Percentiles rank a stretch among this genome's conserved stretches.
Evolutionary conservation across 2,329 filamentous ascomycete genomes (phyloP).

Genomic region (Chaetomium strumarium): DNA sequence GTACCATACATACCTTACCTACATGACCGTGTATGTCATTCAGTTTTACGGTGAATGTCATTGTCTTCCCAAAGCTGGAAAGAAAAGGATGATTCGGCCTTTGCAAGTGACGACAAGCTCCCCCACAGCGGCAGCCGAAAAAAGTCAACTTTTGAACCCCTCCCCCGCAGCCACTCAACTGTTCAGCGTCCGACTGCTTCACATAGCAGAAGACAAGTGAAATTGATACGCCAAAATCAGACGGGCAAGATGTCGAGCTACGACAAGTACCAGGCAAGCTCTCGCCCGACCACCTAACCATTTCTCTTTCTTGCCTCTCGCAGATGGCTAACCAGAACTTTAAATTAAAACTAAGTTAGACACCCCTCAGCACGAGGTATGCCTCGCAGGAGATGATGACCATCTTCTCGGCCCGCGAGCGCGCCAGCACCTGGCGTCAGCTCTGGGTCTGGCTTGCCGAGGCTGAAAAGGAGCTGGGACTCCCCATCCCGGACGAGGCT

Average conservation of each 20-base stretch:
- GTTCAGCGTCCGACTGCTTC: background rate
- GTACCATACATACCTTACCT: no score
- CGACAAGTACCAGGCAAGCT: conserved; percentile 23
- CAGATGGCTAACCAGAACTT: background rate
- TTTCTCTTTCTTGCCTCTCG: background rate
- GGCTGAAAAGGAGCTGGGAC: conserved; percentile 72
- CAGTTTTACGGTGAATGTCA: no score
- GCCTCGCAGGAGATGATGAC: conserved; percentile 68
- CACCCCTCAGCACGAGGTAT: conserved; percentile 66
- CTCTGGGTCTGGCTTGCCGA: conserved; percentile 84
- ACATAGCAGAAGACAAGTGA: background rate
- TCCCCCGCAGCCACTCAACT: conserved; percentile 12
- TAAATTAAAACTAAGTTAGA: no score
- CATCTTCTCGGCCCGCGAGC: conserved; percentile 71
- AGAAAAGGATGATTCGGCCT: background rate
- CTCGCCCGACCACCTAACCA: background rate
- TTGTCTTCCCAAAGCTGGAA: background rate
- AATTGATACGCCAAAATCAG: background rate
- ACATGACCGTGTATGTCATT: no score
- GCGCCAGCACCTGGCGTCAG: conserved; percentile 73
- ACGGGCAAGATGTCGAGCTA: conserved; percentile 22
- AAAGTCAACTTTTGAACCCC: background rate
- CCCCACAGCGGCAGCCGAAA: background rate
- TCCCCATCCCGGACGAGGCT: conserved; percentile 67
- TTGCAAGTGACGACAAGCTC: background rate